Conservation (phyloP, 2,329 filamentous ascomycete genomes). For the Aureobasidium sp. region DNA sequence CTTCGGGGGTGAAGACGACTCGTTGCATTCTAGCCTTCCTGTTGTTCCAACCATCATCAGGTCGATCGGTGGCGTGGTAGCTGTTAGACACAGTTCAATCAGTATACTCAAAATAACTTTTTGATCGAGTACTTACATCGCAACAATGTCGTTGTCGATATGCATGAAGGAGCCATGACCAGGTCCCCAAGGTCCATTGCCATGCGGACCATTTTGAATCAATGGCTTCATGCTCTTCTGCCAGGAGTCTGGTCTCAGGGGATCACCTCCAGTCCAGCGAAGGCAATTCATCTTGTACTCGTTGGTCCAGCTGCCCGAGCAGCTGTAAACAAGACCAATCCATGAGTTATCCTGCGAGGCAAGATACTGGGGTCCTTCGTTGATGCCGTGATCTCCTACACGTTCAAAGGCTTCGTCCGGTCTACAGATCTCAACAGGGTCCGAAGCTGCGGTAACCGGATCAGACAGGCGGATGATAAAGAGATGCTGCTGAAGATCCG, state of each 20-base stretch:
- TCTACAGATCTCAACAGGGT: constrained; percentile 31
- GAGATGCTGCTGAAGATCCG: constrained; percentile 34
- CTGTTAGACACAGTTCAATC: background rate
- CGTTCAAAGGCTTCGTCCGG: constrained; percentile 34
- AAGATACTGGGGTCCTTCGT: constrained; percentile 36
- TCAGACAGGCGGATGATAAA: constrained; percentile 33
- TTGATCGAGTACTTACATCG: constrained; percentile 18
- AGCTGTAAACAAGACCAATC: constrained; percentile 37
- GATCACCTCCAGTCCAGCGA: constrained; percentile 32
- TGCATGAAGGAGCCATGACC: constrained; percentile 38
- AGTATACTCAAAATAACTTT: background rate
- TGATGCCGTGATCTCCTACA: constrained; percentile 33
- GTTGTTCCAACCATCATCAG: constrained; percentile 36
- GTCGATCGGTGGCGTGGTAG: constrained; percentile 38
- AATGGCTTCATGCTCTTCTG: constrained; percentile 31
- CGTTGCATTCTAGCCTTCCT: constrained; percentile 38
- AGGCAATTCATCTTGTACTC: constrained; percentile 41
- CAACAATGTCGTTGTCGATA: constrained; percentile 32
- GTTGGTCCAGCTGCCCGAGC: constrained; percentile 38
- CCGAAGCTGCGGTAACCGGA: constrained; percentile 26
- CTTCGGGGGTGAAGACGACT: constrained; percentile 26
- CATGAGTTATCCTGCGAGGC: constrained; percentile 28
- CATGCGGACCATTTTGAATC: constrained; percentile 29
- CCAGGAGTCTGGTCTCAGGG: constrained; percentile 30
- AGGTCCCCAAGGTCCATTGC: constrained; percentile 33